Percentiles rank a stretch among this genome's conserved stretches.
These are phyloP conservation scores for Mortierella sp. DNA, from an alignment of 371 early-diverging fungal species.

Conservation along the genomic window DNA sequence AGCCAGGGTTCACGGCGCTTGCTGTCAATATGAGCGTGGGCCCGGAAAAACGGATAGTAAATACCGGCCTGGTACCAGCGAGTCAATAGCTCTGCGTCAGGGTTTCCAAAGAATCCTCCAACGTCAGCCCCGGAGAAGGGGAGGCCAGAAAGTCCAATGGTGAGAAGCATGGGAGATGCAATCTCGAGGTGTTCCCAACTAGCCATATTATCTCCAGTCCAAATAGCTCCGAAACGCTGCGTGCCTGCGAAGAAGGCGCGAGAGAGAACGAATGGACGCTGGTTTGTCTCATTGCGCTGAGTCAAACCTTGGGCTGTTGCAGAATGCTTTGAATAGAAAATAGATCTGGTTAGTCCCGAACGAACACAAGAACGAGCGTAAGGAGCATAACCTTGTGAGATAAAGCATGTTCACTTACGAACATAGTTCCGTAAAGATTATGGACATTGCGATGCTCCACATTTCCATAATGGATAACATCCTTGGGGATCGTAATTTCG, in stretches of 20 bases:
- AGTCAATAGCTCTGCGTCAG: slow-evolving; percentile 79
- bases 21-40: slow-evolving; percentile 94
- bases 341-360: neutral
- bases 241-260: slow-evolving; percentile 93
- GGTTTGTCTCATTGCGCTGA: slow-evolving; percentile 63
- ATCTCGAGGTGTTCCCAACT: slow-evolving; percentile 84
- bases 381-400: slow-evolving; percentile 10
- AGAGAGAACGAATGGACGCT: slow-evolving; percentile 89
- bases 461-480: slow-evolving; percentile 81
- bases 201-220: slow-evolving; percentile 94
- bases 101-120: slow-evolving; percentile 94
- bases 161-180: slow-evolving; percentile 86
- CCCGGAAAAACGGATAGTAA: slow-evolving; percentile 95
- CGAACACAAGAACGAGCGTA: neutral
- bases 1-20: slow-evolving; percentile 98
- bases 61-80: slow-evolving; percentile 95
- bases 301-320: slow-evolving; percentile 70
- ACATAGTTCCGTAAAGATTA: slow-evolving; percentile 85
- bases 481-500: slow-evolving; percentile 94
- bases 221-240: slow-evolving; percentile 89
- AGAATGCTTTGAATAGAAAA: slow-evolving; percentile 56
- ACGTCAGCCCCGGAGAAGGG: slow-evolving; percentile 92
- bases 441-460: slow-evolving; percentile 93
- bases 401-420: slow-evolving; percentile 56
- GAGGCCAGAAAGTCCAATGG: slow-evolving; percentile 81